A percentile compares a stretch with the other conserved stretches of the same genome.
phyloP scores from a whole-genome alignment of 2,329 filamentous ascomycete species.

The Pseudogymnoascus sp. region DNA sequence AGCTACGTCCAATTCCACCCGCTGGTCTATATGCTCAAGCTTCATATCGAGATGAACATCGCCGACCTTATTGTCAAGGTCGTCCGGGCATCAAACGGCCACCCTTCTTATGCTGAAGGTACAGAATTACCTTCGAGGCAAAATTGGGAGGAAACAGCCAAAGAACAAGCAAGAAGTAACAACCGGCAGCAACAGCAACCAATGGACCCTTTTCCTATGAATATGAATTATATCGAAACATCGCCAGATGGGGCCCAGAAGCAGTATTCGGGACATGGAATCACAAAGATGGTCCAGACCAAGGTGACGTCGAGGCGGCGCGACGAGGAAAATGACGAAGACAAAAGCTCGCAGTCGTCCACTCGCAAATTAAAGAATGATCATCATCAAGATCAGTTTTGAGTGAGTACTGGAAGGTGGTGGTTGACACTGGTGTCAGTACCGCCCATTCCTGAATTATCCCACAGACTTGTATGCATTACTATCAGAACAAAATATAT shows the following conservation, averaged over 20 bases:
- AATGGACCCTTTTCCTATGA: neutral
- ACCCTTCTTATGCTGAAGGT: neutral
- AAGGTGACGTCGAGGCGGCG: neutral
- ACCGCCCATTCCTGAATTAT: neutral
- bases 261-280: neutral
- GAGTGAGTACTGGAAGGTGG: neutral
- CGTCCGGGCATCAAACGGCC: neutral
- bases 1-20: slow-evolving; percentile 32
- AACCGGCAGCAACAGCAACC: too few species aligned
- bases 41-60: slow-evolving; percentile 35
- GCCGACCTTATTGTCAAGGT: slow-evolving; percentile 27
- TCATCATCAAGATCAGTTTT: neutral
- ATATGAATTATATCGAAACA: neutral
- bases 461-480: neutral
- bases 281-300: neutral
- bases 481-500: neutral
- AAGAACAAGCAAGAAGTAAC: neutral
- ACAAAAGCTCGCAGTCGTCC: neutral
- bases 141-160: neutral
- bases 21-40: slow-evolving; percentile 32
- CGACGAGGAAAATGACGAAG: neutral
- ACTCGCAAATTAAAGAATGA: neutral
- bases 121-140: neutral
- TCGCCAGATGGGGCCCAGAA: neutral
- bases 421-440: neutral